phyloP scores from a whole-genome alignment of 192 early-diverging fungal genomes.

The Mortierella alpina region DNA sequence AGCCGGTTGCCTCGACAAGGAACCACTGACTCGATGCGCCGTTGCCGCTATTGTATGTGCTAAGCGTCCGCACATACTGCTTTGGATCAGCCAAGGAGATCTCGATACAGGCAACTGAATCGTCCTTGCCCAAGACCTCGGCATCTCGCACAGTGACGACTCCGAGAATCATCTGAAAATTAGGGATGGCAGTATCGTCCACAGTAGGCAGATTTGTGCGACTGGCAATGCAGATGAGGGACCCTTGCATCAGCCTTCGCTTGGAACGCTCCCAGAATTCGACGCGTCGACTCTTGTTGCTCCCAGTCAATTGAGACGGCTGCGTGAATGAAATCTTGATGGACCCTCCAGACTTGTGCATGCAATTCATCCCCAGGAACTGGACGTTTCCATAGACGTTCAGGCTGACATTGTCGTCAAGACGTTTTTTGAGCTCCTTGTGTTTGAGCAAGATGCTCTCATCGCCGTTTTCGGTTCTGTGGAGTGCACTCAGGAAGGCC shows the following conservation, averaged over 20 bases:
- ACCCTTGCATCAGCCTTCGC: constrained; percentile 56
- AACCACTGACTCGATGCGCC: constrained; percentile 12
- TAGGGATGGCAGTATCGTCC: neutral
- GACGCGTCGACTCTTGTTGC: constrained; percentile 14
- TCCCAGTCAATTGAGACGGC: constrained; percentile 11
- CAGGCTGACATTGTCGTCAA: constrained; percentile 43
- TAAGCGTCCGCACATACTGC: constrained; percentile 28
- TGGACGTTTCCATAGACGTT: constrained; percentile 53
- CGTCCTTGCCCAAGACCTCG: constrained; percentile 28
- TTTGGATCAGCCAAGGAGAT: constrained; percentile 40
- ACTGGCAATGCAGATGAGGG: constrained; percentile 56
- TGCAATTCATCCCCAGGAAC: constrained; percentile 38
- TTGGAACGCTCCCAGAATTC: constrained; percentile 61
- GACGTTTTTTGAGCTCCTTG: constrained; percentile 30
- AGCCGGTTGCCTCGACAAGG: constrained; percentile 52
- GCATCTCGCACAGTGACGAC: constrained; percentile 48
- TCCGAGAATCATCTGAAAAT: constrained; percentile 54
- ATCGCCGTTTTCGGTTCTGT: constrained; percentile 7
- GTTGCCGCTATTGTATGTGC: neutral
- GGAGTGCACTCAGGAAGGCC: constrained; percentile 50
- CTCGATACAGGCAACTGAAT: constrained; percentile 15
- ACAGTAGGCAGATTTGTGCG: neutral
- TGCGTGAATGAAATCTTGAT: constrained; percentile 41
- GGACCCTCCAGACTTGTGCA: constrained; percentile 25
- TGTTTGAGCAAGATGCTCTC: constrained; percentile 14